These are phyloP conservation scores for Incumbomyces lentus DNA, from an alignment of 2,329 filamentous ascomycete species.

Conservation along the genomic window DNA sequence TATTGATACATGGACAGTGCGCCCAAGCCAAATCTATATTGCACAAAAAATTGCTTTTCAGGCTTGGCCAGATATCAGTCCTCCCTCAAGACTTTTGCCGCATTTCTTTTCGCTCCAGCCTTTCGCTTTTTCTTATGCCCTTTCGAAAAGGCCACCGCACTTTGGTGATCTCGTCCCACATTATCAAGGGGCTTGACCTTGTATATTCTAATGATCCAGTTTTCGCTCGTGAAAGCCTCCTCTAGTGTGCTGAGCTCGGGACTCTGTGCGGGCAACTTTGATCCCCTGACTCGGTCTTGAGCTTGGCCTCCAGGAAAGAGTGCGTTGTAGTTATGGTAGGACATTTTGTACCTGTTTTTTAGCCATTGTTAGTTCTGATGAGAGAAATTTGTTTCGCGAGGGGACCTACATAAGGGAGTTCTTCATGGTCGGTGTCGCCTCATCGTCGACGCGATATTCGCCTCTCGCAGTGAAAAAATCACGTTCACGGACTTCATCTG, in stretches of 20 bases:
- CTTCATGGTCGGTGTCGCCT: slow-evolving; percentile 92
- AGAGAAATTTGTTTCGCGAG: not conserved
- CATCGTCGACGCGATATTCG: slow-evolving; percentile 89
- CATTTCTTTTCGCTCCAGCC: slow-evolving; percentile 28
- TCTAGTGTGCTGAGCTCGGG: slow-evolving; percentile 82
- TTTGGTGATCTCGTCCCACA: slow-evolving; percentile 75
- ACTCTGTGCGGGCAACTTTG: slow-evolving; percentile 68
- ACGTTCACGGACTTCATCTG: slow-evolving; percentile 95
- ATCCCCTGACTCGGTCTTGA: slow-evolving; percentile 75
- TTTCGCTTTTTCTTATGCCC: slow-evolving; percentile 44
- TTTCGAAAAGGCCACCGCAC: slow-evolving; percentile 43
- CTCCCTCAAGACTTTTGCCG: slow-evolving; percentile 34
- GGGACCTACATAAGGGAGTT: slow-evolving; percentile 89
- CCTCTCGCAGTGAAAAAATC: slow-evolving; percentile 89
- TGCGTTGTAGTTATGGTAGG: slow-evolving; percentile 90
- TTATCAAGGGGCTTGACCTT: slow-evolving; percentile 99
- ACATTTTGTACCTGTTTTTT: slow-evolving; percentile 90
- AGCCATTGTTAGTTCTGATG: slow-evolving; percentile 6
- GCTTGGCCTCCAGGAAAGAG: slow-evolving; percentile 90
- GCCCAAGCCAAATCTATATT: not conserved
- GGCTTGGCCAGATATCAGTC: slow-evolving; percentile 22
- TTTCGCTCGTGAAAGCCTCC: slow-evolving; percentile 97
- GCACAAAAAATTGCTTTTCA: not conserved
- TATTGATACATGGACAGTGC: too few species aligned
- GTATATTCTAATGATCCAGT: slow-evolving; percentile 99